These are phyloP conservation scores for Ambrosiella cleistominuta DNA, from an alignment of 2,329 filamentous ascomycete species.

Conservation along the genomic window DNA sequence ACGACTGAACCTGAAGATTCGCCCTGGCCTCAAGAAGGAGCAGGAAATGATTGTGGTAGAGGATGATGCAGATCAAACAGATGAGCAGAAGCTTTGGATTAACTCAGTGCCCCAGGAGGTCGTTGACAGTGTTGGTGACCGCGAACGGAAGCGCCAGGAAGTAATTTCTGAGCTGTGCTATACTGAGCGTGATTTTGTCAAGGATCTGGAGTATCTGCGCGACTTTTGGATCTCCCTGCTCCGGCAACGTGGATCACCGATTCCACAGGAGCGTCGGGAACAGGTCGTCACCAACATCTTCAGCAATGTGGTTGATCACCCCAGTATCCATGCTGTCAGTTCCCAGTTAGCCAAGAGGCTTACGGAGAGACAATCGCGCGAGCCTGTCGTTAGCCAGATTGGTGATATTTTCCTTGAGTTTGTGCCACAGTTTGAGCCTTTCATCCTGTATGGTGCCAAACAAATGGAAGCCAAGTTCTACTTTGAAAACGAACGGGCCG, in stretches of 20 bases:
- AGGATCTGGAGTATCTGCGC: slow-evolving; percentile 89
- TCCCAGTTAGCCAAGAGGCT: slow-evolving; percentile 73
- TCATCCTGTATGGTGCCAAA: slow-evolving; percentile 89
- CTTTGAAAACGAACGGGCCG: slow-evolving; percentile 86
- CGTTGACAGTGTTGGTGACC: slow-evolving; percentile 73
- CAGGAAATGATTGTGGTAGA: slow-evolving; percentile 45
- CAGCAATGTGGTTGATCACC: slow-evolving; percentile 75
- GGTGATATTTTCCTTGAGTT: slow-evolving; percentile 91
- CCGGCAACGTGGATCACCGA: slow-evolving; percentile 64
- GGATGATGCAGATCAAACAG: slow-evolving; percentile 65
- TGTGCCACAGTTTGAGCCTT: slow-evolving; percentile 83
- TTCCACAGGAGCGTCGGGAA: slow-evolving; percentile 72
- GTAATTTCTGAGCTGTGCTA: slow-evolving; percentile 98
- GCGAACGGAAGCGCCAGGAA: slow-evolving; percentile 93
- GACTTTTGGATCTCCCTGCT: slow-evolving; percentile 98
- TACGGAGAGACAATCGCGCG: slow-evolving; percentile 78
- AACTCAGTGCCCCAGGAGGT: slow-evolving; percentile 94
- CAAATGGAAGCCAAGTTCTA: slow-evolving; percentile 95
- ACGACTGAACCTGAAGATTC: slow-evolving; percentile 79
- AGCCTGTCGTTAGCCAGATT: slow-evolving; percentile 71
- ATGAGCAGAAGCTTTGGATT: slow-evolving; percentile 98
- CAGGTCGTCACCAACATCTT: slow-evolving; percentile 90
- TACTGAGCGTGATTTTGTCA: slow-evolving; percentile 95
- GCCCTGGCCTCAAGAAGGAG: slow-evolving; percentile 62
- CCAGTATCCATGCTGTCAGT: slow-evolving; percentile 74